Percentiles rank a stretch among this genome's conserved stretches.
These are phyloP conservation scores for Arthroderma uncinatum DNA, from an alignment of 2,329 filamentous ascomycete genomes.

Conservation along the genomic window DNA sequence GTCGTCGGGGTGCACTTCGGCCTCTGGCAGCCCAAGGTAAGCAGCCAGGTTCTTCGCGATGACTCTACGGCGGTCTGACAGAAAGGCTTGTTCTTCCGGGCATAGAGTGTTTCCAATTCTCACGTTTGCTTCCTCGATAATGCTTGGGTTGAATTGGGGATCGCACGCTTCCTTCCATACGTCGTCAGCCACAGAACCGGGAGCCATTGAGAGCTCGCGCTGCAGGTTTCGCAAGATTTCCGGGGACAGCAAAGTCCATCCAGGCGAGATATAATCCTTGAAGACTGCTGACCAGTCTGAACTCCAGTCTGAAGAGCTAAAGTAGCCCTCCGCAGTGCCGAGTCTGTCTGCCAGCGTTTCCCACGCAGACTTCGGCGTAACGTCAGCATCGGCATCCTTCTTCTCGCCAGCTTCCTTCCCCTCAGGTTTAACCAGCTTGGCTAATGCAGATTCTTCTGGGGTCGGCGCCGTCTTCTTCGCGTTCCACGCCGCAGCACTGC, in stretches of 20 bases:
- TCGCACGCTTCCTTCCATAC: conserved; percentile 91
- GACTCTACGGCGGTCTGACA: conserved; percentile 55
- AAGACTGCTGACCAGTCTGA: conserved; percentile 43
- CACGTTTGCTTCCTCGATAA: conserved; percentile 67
- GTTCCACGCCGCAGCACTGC: conserved; percentile 11
- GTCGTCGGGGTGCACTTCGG: conserved; percentile 82
- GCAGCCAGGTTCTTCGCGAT: conserved; percentile 63
- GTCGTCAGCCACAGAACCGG: conserved; percentile 79
- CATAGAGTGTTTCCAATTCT: conserved; percentile 74
- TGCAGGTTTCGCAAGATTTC: conserved; percentile 72
- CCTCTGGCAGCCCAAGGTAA: conserved; percentile 68
- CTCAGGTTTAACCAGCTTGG: background rate
- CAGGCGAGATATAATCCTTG: conserved; percentile 62
- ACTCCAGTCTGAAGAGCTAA: conserved; percentile 33
- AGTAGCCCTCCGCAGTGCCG: conserved; percentile 29
- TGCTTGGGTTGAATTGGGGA: conserved; percentile 73
- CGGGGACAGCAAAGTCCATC: conserved; percentile 69
- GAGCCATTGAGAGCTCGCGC: conserved; percentile 72
- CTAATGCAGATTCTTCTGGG: background rate
- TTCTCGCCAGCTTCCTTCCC: background rate
- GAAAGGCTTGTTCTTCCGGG: conserved; percentile 66
- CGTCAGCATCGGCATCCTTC: background rate
- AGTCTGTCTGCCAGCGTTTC: conserved; percentile 42
- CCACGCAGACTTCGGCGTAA: conserved; percentile 30
- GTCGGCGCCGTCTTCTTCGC: background rate